phyloP scores from a whole-genome alignment of 306 rosid species.

The Spatholobus suberectus region DNA sequence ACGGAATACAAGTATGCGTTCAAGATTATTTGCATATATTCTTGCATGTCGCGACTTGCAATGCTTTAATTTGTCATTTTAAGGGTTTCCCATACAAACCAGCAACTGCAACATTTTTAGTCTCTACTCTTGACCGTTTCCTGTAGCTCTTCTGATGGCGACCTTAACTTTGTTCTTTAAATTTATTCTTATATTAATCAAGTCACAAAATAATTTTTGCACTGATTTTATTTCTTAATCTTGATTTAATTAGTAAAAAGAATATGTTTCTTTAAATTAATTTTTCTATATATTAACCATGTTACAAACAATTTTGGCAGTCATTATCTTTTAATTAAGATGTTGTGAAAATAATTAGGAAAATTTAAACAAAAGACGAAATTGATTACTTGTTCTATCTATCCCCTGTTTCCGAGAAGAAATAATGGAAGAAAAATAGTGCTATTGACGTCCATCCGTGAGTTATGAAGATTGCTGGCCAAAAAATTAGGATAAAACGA shows the following conservation, averaged over 20 bases:
- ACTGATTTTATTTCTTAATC: not conserved
- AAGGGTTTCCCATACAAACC: not conserved
- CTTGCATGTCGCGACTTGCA: not conserved
- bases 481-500: not conserved
- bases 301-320: not conserved
- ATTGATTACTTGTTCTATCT: not conserved
- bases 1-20: not conserved
- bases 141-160: not conserved
- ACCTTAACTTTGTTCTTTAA: not conserved
- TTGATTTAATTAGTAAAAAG: not conserved
- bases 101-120: constrained; percentile 29
- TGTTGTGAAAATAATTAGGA: not conserved
- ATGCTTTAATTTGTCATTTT: not conserved
- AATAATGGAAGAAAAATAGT: not conserved
- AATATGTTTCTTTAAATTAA: not conserved
- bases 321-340: not conserved
- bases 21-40: not conserved
- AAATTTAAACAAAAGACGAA: not conserved
- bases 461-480: not conserved
- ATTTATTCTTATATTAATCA: not conserved
- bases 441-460: not conserved
- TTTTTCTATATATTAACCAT: not conserved
- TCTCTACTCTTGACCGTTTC: not conserved
- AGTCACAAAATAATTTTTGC: not conserved
- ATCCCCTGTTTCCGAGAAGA: not conserved